A percentile compares a stretch with the other conserved stretches of the same genome.
phyloP scores from a whole-genome alignment of 495 filamentous ascomycete genomes.

The Podospora fimiseda region DNA sequence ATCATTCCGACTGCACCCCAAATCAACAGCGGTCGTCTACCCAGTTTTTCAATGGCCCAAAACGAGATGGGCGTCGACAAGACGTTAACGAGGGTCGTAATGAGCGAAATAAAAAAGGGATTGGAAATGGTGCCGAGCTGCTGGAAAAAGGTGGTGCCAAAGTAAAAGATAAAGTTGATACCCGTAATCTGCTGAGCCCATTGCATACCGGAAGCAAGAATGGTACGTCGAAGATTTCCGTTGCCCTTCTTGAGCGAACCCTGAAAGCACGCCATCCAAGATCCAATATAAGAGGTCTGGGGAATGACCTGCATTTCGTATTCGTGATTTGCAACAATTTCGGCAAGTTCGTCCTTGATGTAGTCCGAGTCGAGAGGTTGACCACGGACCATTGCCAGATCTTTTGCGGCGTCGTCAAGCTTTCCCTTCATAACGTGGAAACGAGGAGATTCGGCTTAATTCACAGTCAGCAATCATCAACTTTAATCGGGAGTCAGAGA shows the following conservation, averaged over 20 bases:
- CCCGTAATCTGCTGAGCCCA: slow-evolving; percentile 61
- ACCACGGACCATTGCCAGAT: slow-evolving; percentile 60
- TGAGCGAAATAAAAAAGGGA: slow-evolving; percentile 71
- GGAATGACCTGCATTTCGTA: slow-evolving; percentile 64
- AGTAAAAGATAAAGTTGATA: slow-evolving; percentile 92
- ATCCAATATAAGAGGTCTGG: slow-evolving; percentile 54
- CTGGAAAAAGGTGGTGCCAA: slow-evolving; percentile 72
- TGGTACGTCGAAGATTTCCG: slow-evolving; percentile 60
- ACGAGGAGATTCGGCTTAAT: slow-evolving; percentile 67
- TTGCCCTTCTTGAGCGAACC: slow-evolving; percentile 49
- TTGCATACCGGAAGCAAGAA: slow-evolving; percentile 64
- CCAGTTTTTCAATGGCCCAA: slow-evolving; percentile 70
- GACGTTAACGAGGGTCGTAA: slow-evolving; percentile 83
- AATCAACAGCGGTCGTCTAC: slow-evolving; percentile 71
- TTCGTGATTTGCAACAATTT: slow-evolving; percentile 78
- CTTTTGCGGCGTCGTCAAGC: slow-evolving; percentile 53
- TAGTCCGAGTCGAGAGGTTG: slow-evolving; percentile 57
- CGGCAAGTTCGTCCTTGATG: slow-evolving; percentile 63
- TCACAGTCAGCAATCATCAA: not conserved
- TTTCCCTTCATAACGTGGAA: slow-evolving; percentile 70
- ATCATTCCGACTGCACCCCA: slow-evolving; percentile 73
- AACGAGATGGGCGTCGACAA: slow-evolving; percentile 73
- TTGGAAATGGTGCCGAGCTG: slow-evolving; percentile 62
- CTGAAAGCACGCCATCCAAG: slow-evolving; percentile 59
- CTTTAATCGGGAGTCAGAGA: not conserved